These are phyloP conservation scores for Ceratocystiopsis sp. DNA, from an alignment of 2,329 filamentous ascomycete genomes.

Conservation along the genomic window DNA sequence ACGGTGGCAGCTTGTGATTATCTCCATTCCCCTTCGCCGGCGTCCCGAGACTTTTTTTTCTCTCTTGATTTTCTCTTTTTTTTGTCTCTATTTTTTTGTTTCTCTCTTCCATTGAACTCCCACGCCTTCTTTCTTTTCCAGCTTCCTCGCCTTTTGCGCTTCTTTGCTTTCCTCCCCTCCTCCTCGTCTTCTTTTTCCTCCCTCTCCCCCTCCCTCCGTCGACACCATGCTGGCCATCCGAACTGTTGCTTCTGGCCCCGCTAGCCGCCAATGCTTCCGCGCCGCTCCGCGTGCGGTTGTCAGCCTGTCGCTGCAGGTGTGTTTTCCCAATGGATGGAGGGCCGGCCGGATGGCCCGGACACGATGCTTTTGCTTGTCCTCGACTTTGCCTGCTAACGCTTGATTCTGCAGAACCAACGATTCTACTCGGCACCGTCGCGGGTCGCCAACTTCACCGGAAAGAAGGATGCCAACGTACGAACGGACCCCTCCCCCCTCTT, in stretches of 20 bases:
- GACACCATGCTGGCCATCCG: slow-evolving; percentile 66
- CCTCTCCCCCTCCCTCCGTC: not conserved
- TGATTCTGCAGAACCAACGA: slow-evolving; percentile 29
- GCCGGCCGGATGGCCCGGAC: too few species aligned
- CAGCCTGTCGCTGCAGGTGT: slow-evolving; percentile 39
- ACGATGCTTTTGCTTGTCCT: not conserved
- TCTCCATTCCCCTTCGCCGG: slow-evolving; percentile 1
- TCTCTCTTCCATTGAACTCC: not conserved
- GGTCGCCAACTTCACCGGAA: slow-evolving; percentile 86
- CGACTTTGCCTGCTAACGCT: not conserved
- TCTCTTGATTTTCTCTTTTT: not conserved
- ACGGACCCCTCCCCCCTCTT: too few species aligned
- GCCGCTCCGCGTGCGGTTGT: slow-evolving; percentile 41
- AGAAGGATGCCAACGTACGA: slow-evolving; percentile 74
- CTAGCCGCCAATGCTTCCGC: slow-evolving; percentile 63
- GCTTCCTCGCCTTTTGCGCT: not conserved
- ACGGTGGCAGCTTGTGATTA: not conserved
- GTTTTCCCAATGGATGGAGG: slow-evolving; percentile 10
- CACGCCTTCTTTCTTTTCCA: not conserved
- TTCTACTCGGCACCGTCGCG: slow-evolving; percentile 49
- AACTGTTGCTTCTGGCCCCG: slow-evolving; percentile 57
- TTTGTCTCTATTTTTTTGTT: not conserved
- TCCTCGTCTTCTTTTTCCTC: not conserved
- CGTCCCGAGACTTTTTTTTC: not conserved
- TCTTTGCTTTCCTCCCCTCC: not conserved